Base-by-base conservation (phyloP, 352 stramenopile genomes). In the Thraustochytrium striatum region DNA sequence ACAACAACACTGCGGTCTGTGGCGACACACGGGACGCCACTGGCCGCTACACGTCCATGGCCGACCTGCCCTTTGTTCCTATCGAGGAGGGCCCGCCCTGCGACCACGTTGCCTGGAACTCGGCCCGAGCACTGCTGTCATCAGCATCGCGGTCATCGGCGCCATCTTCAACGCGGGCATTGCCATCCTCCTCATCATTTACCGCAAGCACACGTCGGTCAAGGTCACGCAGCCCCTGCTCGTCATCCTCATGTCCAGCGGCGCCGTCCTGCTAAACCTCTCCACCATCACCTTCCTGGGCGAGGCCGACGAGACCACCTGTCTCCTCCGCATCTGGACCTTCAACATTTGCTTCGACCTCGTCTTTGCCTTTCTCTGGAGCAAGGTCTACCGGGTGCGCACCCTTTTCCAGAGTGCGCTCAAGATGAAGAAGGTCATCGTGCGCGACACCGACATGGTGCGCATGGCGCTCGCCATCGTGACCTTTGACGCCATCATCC, bases 311-410 rank as follows among this genome's bases (percentile, higher is more conserved):
- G 55, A 62, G 13, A 36, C 25, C 25, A 38, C 55, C 9, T 62
- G 55, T n/a, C 9, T 25, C 9, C 16, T 36, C 9, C 55, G 55
- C 9, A 62, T 62, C 32, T 62, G 55, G 55, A 13, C 32, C n/a
- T 62, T 62, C 55, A 62, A 62, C 55, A 25, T 62, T 9, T 16
- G 25, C 55, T 62, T 62, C n/a, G 9, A 62, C 9, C 9, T 62
- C 9, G 55, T 62, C 25, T 62, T 62, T 62, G 16, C 9, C 25
- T 62, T 62, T n/a, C 9, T 62, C 9, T 9, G 9, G 9, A 36
- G 25, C 25, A 62, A 36, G 33, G 25, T 62, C 55, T 62, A 62
- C 55, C 55, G 55, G 9, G 55, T 62, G 55, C 25, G 25, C 9
- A 62, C 9, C 9, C 55, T 62, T 30, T 62, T 62, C n/a, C 16